Evolutionary conservation across 371 early-diverging fungal genomes (phyloP).

Genomic region (Gilbertella persicaria): DNA sequence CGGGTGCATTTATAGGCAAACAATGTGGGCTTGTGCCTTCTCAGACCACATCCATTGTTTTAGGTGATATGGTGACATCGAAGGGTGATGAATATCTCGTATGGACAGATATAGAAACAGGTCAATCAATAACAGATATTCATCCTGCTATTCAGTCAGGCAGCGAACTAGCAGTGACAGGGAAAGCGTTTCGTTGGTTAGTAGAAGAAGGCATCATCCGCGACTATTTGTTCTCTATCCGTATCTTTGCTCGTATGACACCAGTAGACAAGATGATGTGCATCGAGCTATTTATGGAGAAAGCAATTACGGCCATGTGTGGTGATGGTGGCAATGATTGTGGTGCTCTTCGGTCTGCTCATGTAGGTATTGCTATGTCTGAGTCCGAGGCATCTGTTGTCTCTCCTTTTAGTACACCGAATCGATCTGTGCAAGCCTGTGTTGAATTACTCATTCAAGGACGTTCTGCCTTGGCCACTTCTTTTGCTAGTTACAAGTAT

Average conservation of each 20-base stretch:
- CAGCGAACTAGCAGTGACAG: slow-evolving; percentile 69
- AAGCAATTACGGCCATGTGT: slow-evolving; percentile 83
- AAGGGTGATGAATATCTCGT: slow-evolving; percentile 57
- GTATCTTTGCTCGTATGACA: slow-evolving; percentile 79
- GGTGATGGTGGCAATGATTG: slow-evolving; percentile 99
- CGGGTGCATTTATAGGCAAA: slow-evolving; percentile 73
- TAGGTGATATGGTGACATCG: slow-evolving; percentile 78
- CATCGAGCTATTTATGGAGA: slow-evolving; percentile 58
- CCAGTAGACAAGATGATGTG: slow-evolving; percentile 70
- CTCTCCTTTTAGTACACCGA: slow-evolving; percentile 76
- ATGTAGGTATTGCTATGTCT: slow-evolving; percentile 93
- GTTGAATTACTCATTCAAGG: slow-evolving; percentile 73
- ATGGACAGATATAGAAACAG: slow-evolving; percentile 32
- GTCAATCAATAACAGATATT: slow-evolving; percentile 7
- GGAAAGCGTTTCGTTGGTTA: slow-evolving; percentile 60
- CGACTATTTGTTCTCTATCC: slow-evolving; percentile 46
- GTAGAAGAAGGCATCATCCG: slow-evolving; percentile 30
- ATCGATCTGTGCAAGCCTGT: slow-evolving; percentile 63
- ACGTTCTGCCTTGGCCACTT: slow-evolving; percentile 72
- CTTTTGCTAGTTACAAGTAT: slow-evolving; percentile 79
- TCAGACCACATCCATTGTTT: slow-evolving; percentile 47
- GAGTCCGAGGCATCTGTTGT: slow-evolving; percentile 80
- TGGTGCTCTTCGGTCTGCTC: slow-evolving; percentile 89
- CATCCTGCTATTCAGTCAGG: slow-evolving; percentile 5
- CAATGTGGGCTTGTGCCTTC: slow-evolving; percentile 33